Evolutionary conservation across 768 basidiomycete genomes (phyloP), one percentile per base, ranked within the genome.

Genomic region (Mycena pura): DNA sequence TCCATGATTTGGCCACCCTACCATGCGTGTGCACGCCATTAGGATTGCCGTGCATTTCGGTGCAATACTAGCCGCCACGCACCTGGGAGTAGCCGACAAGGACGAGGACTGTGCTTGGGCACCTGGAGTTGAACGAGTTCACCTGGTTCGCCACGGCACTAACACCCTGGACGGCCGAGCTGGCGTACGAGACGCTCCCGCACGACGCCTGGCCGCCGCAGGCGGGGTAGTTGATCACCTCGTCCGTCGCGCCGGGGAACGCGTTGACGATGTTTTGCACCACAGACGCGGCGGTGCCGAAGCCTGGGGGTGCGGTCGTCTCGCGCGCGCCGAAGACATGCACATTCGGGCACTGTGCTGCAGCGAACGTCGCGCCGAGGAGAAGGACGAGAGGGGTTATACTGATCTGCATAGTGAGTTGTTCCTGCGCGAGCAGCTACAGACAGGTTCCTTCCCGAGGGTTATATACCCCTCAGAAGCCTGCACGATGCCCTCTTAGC

Each of bases 251-350:
- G 9, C 75, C 75, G 3, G 75, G 51, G 59, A 68, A 70, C 6
- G 75, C 69, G 38, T 47, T 62, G 36, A 70, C 57, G 36, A 76
- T 70, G n/a, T 66, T 60, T 40, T 67, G 57, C 39, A 74, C 73
- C 27, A 76, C 73, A 43, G 65, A 57, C 21, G 64, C 68, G 9
- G 74, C 64, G n/a, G 72, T 73, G 15, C 74, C 74, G 60, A 69
- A 76, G 13, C 74, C 74, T 5, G 72, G 62, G 14, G 72, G 69
- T 13, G 55, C 74, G 17, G 73, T 76, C 15, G 73, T 76, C 53
- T 76, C 74, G 38, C 74, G 73, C 29, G 74, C 74, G 57, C 74
- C 74, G 38, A 76, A 76, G 57, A 76, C 65, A 58, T 76, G 74
- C 36, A 76, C 71, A 38, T 71, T 49, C 7, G 74, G 73, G 68